Percentiles rank a stretch among this genome's conserved stretches.
phyloP scores from a whole-genome alignment of 768 basidiomycete genomes.

The Tulasnella sp. region DNA sequence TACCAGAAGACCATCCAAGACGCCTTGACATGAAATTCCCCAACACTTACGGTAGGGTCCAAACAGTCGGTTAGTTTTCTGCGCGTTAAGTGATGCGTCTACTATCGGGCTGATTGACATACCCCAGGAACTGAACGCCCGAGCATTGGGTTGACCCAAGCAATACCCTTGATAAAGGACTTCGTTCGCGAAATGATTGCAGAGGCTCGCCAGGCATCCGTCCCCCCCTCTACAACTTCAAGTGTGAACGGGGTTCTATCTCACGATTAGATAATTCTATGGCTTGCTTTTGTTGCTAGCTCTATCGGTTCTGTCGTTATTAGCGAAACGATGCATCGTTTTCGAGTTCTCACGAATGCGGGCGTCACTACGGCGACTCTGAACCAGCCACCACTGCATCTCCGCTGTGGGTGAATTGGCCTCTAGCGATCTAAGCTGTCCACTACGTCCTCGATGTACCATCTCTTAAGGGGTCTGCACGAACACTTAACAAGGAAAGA shows the following conservation, averaged over 20 bases:
- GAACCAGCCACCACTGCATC: not conserved
- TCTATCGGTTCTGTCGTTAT: no score
- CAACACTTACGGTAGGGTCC: slow-evolving; percentile 52
- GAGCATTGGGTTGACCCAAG: slow-evolving; percentile 58
- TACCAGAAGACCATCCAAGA: slow-evolving; percentile 9
- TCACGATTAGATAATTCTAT: no score
- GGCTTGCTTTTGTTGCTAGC: no score
- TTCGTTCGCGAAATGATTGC: slow-evolving; percentile 39
- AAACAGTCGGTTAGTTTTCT: slow-evolving; percentile 50
- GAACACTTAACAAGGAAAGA: slow-evolving; percentile 81
- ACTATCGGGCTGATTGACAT: not conserved
- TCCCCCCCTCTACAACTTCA: not conserved
- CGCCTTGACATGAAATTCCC: slow-evolving; percentile 30
- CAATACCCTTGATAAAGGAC: slow-evolving; percentile 48
- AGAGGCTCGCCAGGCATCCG: not conserved
- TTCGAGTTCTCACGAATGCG: no score
- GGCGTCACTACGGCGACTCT: no score
- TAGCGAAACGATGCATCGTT: no score
- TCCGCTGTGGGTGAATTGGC: not conserved
- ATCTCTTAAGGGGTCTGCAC: slow-evolving; percentile 83
- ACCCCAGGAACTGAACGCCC: slow-evolving; percentile 52
- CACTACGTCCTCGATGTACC: slow-evolving; percentile 54
- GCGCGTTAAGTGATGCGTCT: no score
- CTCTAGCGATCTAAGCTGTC: not conserved
- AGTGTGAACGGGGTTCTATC: no score